Evolutionary conservation across 441 rosid genomes (phyloP), one percentile per base, ranked within the genome.

Genomic region (Adansonia gregorii): DNA sequence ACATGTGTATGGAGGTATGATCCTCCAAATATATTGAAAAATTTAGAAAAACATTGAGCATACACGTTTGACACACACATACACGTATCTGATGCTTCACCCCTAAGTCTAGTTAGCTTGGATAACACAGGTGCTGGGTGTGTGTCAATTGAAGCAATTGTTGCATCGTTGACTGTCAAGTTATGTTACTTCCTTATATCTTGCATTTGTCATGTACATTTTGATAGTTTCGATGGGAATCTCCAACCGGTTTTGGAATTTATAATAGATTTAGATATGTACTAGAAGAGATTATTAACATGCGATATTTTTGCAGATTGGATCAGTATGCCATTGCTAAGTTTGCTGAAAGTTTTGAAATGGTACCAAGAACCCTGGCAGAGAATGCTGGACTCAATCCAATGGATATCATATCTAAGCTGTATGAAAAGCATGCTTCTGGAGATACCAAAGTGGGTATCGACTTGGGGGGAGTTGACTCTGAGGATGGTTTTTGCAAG

Each of bases 381-480:
- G 99, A 95, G 81, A 97, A 97, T 87, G 99, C 99, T 77, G 99
- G 99, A 51, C 95, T 97, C 52, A 92, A 95, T 83, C 93, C 99
- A 17, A 90, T 95, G 97, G 98, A 97, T 85, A 89, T 97, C 69
- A 97, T 93, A 79, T 94, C 98, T 2, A 87, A 98, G 54, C 87
- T 95, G 9, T 95, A 95, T 83, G 94, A 94, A 67, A 97, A 93
- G 63, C 99, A 95, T 83, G 95, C 98, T 11, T 87, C 94, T 79
- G 99, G 99, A 70, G 93, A 91, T 76, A 54, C 86, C 73, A 95
- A 91, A 87, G 94, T 92, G 75, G 99, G 98, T 72, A 92, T 97
- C 70, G 92, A 92, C 87, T 88, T 97, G 86, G 94, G 82, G 75
- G 97, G 85, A 85, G 98, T 6, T 73, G 96, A 92, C 87, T 86